A percentile compares a stretch with the other conserved stretches of the same genome.
Conservation (phyloP, 257 asterid species). For the Ilex asprella region DNA sequence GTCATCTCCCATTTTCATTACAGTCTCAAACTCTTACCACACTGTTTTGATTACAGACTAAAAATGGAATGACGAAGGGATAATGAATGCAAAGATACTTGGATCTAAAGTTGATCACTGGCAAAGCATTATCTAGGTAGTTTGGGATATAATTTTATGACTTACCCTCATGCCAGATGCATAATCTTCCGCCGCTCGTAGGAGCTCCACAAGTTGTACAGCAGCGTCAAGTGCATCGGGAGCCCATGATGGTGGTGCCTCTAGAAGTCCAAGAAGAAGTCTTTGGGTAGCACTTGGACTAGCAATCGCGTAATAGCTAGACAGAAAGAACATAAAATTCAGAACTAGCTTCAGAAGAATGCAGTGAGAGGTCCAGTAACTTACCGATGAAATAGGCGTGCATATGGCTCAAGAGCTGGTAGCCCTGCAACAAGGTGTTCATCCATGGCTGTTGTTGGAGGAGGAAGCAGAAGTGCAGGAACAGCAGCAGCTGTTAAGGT, state of each 20-base stretch:
- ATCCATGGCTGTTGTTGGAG: constrained; percentile 96
- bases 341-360: background rate
- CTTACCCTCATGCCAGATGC: constrained; percentile 89
- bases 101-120: no score
- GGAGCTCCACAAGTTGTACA: constrained; percentile 96
- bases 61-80: no score
- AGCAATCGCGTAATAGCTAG: constrained; percentile 91
- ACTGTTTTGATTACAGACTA: no score
- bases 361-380: background rate
- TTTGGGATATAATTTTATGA: background rate
- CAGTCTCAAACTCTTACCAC: no score
- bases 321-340: constrained; percentile 9
- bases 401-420: constrained; percentile 99
- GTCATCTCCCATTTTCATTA: no score
- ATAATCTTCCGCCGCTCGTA: constrained; percentile 98
- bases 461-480: constrained; percentile 98
- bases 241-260: constrained; percentile 99
- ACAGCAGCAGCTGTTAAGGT: constrained; percentile 95
- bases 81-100: no score
- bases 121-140: no score
- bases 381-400: constrained; percentile 91
- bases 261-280: constrained; percentile 93
- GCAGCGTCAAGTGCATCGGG: constrained; percentile 99
- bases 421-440: constrained; percentile 99
- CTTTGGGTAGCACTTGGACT: constrained; percentile 99